Conservation (phyloP, 768 basidiomycete species). For the Auricularia auricula-judae region DNA sequence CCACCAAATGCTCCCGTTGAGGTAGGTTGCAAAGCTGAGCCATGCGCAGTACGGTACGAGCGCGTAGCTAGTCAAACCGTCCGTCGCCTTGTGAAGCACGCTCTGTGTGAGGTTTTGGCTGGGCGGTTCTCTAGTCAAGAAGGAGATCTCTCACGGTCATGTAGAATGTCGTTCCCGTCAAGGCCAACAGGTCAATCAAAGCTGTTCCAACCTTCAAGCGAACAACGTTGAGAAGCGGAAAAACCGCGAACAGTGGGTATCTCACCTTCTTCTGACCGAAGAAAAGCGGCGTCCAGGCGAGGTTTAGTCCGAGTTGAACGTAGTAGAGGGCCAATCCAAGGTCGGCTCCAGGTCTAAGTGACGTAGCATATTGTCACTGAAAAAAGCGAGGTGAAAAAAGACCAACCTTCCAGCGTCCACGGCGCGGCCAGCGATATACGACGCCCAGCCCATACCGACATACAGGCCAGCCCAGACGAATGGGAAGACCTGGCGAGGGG, state of each 20-base stretch:
- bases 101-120: neutral
- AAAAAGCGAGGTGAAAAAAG: too few relatives aligned
- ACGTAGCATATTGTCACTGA: neutral
- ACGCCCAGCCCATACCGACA: conserved; percentile 53
- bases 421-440: conserved; percentile 46
- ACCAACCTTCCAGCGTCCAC: conserved; percentile 32
- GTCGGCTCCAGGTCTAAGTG: conserved; percentile 28
- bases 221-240: neutral
- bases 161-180: conserved; percentile 43
- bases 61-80: conserved; percentile 40
- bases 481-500: conserved; percentile 43
- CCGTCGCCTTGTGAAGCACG: conserved; percentile 38
- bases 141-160: conserved; percentile 38
- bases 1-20: conserved; percentile 57
- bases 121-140: neutral
- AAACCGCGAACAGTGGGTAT: neutral
- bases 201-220: conserved; percentile 37
- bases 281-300: conserved; percentile 55
- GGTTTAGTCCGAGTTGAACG: conserved; percentile 46
- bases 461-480: conserved; percentile 48
- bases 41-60: conserved; percentile 57
- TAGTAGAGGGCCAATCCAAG: conserved; percentile 48
- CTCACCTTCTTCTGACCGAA: conserved; percentile 39
- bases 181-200: conserved; percentile 39
- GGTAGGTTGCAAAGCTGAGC: conserved; percentile 54